A percentile compares a stretch with the other conserved stretches of the same genome.
These are phyloP conservation scores for Piedraia hortae DNA, from an alignment of 2,329 filamentous ascomycete species.

Conservation along the genomic window DNA sequence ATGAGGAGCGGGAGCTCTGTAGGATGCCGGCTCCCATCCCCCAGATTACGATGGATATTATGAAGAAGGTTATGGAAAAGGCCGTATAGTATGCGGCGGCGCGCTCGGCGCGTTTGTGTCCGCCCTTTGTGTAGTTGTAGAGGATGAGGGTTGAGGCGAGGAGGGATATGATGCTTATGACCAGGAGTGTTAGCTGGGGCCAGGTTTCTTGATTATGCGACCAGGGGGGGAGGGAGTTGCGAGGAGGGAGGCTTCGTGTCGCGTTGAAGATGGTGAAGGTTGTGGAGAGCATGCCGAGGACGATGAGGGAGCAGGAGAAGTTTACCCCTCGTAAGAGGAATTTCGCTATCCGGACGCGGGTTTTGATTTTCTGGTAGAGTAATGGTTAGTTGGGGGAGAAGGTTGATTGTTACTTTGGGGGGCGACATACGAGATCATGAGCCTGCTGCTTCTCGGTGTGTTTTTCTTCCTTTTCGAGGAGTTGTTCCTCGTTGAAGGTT, in stretches of 20 bases:
- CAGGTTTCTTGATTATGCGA: conserved; percentile 51
- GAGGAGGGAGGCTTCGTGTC: conserved; percentile 42
- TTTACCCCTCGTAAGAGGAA: conserved; percentile 84
- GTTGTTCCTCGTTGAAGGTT: conserved; percentile 68
- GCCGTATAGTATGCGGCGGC: conserved; percentile 85
- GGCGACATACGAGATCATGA: conserved; percentile 51
- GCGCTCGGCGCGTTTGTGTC: conserved; percentile 72
- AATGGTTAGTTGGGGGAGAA: not conserved
- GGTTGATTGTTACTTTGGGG: not conserved
- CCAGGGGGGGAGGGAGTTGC: conserved; percentile 70
- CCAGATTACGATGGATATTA: conserved; percentile 84
- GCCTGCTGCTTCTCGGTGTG: conserved; percentile 65
- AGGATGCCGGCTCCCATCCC: conserved; percentile 59
- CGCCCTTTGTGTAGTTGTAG: conserved; percentile 62
- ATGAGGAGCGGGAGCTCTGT: conserved; percentile 47
- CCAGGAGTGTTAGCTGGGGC: conserved; percentile 67
- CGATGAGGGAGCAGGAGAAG: conserved; percentile 89
- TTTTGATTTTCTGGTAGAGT: conserved; percentile 53
- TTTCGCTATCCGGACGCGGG: conserved; percentile 74
- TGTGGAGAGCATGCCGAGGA: conserved; percentile 69
- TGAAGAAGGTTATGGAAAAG: conserved; percentile 81
- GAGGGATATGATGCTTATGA: conserved; percentile 56
- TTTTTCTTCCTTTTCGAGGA: conserved; percentile 59
- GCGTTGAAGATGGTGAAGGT: conserved; percentile 81
- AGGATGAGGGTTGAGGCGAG: conserved; percentile 55